Base-by-base conservation (phyloP, 2,329 filamentous ascomycete species). In the Parascedosporium putredinis region DNA sequence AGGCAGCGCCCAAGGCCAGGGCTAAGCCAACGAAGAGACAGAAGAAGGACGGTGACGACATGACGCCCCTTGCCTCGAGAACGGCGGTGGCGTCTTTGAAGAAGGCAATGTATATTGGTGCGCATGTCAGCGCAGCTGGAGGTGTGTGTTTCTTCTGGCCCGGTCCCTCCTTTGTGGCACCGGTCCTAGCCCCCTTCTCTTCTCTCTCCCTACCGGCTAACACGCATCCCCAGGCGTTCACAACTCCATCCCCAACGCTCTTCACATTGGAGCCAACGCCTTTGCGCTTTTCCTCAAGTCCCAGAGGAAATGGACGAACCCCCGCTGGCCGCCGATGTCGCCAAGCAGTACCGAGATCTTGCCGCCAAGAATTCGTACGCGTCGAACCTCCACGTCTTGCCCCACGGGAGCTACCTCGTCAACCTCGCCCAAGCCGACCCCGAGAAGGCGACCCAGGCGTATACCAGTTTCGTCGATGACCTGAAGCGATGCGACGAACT, bases 231-330 rank as follows among this genome's bases (percentile, higher is more conserved):
- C 57, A 90, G 87, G 90, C 49, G 86, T 97, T 1, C 89, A 96
- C 51, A 96, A 97, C 64, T 78, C 90, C 0, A 75, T 97, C 52
- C 71, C 75, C 20, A 95, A 95, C 58, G 79, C 85, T 42, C 62
- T 83, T 2, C 78, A 88, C 46, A 89, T 95, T 55, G 90, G 90
- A 49, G 90, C 86, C 54, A 98, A 97, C 63, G 81, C 90, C 8
- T 95, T 97, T 58, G 93, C 93, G 3, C 74, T 97, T 18, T 98
- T 98, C 69, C 76, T 98, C 57, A 97, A 97, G 64, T 95, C 88
- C 0, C 93, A 98, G 65, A 83, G 90, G 50, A 97, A 95, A 71
- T 98, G 93, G 93, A 75, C 79, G 24, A 94, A 85, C 59, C 90
- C 7, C 78, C 86, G 1, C 74, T 98, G 4, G 74, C 84, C 23